Evolutionary conservation across 2,329 filamentous ascomycete species (phyloP), one percentile per base, ranked within the genome.

Genomic region (Verticillium nonalfalfae): DNA sequence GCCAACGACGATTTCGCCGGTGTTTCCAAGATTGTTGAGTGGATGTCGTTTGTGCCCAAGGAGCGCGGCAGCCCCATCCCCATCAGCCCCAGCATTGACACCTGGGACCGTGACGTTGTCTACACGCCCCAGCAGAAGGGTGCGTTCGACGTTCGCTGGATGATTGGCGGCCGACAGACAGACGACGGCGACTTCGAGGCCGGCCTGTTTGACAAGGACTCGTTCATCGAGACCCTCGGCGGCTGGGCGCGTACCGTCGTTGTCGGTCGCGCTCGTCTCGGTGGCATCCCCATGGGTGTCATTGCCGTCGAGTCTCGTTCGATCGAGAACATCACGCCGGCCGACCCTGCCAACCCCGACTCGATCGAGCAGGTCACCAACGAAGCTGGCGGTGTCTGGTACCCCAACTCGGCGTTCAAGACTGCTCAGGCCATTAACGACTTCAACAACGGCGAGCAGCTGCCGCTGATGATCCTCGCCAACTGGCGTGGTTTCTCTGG

Each of bases 401-500:
- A 98, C 81, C 95, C 95, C 73, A 99, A 99, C 85, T 98, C 94
- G 11, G 95, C 95, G 31, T 99, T 94, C 88, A 99, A 99, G 90
- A 99, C 95, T 65, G 95, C 95, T 3, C 95, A 99, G 78, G 95
- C 95, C 61, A 96, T 99, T 80, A 93, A 90, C 71, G 95, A 99
- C 82, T 99, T 99, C 86, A 99, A 99, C 86, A 87, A 96, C 68
- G 95, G 95, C 75, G 95, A 99, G 80, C 95, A 99, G 81, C 84
- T 99, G 72, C 95, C 95, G 61, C 82, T 99, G 67, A 98, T 99
- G 93, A 99, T 99, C 74, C 87, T 99, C 66, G 95, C 95, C 79
- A 99, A 99, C 85, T 99, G 95, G 95, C 90, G 95, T 87, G 95
- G 95, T 82, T 99, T 99, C 91, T 99, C 95, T 68, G 95, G 95